Evolutionary conservation across 768 basidiomycete genomes (phyloP), one percentile per base, ranked within the genome.

Genomic region (Cystobasidium ongulense): DNA sequence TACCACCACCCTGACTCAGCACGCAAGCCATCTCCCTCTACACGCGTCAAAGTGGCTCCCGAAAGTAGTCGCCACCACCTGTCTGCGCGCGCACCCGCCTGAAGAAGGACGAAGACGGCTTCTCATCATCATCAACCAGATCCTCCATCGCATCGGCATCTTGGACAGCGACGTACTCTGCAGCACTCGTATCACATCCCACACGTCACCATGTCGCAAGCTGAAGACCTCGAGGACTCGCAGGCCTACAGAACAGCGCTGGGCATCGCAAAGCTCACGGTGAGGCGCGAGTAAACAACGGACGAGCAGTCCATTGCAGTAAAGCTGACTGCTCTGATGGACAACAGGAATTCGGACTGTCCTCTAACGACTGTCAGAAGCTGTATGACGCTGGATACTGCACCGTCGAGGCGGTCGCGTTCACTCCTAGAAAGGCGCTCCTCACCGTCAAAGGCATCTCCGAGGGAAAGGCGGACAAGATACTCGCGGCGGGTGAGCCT

Each of bases 401-500:
- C 81, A 98, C 96, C 1, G 87, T 99, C 76, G 96, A 99, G 80
- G n/a, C 64, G 18, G 92, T 98, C 63, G 94, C 92, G 38, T 97
- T 93, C 80, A 97, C 94, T 0, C 91, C 95, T 17, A 96, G 97
- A 86, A 98, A 97, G 83, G 1, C 62, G 64, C 83, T 98, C 38
- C 86, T 91, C 73, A 86, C 87, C 3, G 94, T 98, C 78, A 98
- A 97, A 81, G 96, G 96, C 11, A 96, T 99, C 59, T 93, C 92
- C 29, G 96, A 99, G 77, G 86, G 88, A 75, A 99, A 98, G 80
- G 96, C 96, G 1, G 96, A 99, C 80, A 98, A 93, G 84, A 96
- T 99, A 72, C 82, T 98, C 31, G 82, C 85, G 17, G 92, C 95
- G 85, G 96, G 96, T 91, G 73, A 76, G 86, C 77, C 18, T 5